These are phyloP conservation scores for Letharia lupina DNA, from an alignment of 495 filamentous ascomycete species.

Conservation along the genomic window DNA sequence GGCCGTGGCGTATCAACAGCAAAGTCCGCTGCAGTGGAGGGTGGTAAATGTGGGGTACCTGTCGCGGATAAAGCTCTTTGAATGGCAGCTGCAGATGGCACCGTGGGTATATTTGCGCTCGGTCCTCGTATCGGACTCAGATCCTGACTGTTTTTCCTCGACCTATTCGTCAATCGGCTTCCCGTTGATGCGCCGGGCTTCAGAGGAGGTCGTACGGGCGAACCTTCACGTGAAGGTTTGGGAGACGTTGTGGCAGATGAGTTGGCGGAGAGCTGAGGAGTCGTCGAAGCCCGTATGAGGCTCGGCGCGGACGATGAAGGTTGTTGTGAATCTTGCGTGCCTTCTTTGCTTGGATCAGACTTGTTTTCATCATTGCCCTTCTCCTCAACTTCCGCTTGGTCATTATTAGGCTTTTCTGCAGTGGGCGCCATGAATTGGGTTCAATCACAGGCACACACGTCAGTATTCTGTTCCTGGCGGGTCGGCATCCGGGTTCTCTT, in stretches of 20 bases:
- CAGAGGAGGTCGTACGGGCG: conserved; percentile 37
- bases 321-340: conserved; percentile 10
- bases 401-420: conserved; percentile 18
- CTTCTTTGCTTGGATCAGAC: neutral
- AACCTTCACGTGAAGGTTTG: conserved; percentile 44
- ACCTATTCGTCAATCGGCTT: conserved; percentile 38
- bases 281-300: conserved; percentile 27
- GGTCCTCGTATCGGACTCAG: conserved; percentile 54
- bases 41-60: conserved; percentile 49
- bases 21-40: conserved; percentile 46
- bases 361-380: conserved; percentile 1
- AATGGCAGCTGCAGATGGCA: conserved; percentile 51
- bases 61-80: conserved; percentile 57
- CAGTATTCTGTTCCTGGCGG: neutral
- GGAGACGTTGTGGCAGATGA: conserved; percentile 37
- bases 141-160: conserved; percentile 64
- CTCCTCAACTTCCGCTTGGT: conserved; percentile 6
- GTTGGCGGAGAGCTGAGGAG: conserved; percentile 30
- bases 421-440: conserved; percentile 13
- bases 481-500: neutral
- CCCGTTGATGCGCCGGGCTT: conserved; percentile 26
- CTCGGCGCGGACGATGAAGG: conserved; percentile 11
- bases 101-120: conserved; percentile 38
- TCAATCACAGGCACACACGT: conserved; percentile 8
- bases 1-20: conserved; percentile 51